A percentile compares a stretch with the other conserved stretches of the same genome.
phyloP scores from a whole-genome alignment of 2,329 filamentous ascomycete species.

The Cercospora sp. region DNA sequence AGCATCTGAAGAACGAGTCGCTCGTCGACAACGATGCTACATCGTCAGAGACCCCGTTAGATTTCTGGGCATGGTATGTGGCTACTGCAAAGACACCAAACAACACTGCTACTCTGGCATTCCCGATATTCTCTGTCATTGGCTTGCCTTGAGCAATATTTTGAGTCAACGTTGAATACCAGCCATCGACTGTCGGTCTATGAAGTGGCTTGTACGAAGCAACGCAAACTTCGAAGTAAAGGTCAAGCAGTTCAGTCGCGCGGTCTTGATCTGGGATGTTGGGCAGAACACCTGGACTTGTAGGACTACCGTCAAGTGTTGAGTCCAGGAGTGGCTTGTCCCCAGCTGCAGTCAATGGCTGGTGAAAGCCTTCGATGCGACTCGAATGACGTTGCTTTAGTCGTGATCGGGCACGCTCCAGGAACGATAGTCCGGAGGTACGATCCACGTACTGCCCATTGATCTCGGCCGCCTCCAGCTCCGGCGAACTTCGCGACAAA shows the following conservation, averaged over 20 bases:
- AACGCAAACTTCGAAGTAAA: constrained; percentile 62
- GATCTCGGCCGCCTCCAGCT: neutral
- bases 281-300: neutral
- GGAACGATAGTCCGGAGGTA: neutral
- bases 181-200: constrained; percentile 51
- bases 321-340: neutral
- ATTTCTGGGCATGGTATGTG: neutral
- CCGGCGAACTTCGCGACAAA: neutral
- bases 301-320: neutral
- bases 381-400: neutral
- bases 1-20: neutral
- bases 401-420: neutral
- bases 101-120: neutral
- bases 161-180: neutral
- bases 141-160: neutral
- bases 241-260: constrained; percentile 48
- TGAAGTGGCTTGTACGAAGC: constrained; percentile 62
- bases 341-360: neutral
- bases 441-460: neutral
- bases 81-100: neutral
- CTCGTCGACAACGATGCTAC: neutral
- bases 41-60: neutral
- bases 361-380: neutral
- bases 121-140: neutral
- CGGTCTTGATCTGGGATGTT: constrained; percentile 19